Percentiles rank a stretch among this genome's conserved stretches.
These are phyloP conservation scores for Talaromyces sp. DNA, from an alignment of 2,329 filamentous ascomycete genomes.

Conservation along the genomic window DNA sequence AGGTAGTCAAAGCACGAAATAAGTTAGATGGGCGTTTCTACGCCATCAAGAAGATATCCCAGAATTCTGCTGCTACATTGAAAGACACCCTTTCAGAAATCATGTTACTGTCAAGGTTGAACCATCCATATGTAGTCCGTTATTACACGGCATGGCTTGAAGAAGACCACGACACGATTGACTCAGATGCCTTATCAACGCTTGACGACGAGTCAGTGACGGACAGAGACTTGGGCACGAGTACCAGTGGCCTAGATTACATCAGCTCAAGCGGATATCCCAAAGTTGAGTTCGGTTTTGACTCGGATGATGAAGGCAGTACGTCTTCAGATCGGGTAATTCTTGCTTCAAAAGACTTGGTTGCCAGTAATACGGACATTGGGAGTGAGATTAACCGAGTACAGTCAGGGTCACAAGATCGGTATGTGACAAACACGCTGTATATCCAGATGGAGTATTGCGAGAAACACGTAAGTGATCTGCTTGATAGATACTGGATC, in stretches of 20 bases:
- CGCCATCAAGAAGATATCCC: constrained; percentile 93
- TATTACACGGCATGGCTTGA: constrained; percentile 97
- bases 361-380: constrained; percentile 26
- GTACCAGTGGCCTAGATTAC: constrained; percentile 82
- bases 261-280: constrained; percentile 81
- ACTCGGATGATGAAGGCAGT: constrained; percentile 45
- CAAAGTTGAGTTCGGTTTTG: constrained; percentile 70
- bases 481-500: not conserved
- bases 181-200: constrained; percentile 43
- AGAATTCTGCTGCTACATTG: constrained; percentile 65
- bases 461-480: constrained; percentile 68
- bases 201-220: constrained; percentile 54
- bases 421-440: constrained; percentile 67
- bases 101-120: constrained; percentile 83
- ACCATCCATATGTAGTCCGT: constrained; percentile 81
- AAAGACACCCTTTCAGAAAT: constrained; percentile 74
- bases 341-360: constrained; percentile 24
- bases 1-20: constrained; percentile 92
- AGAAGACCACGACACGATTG: constrained; percentile 49
- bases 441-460: constrained; percentile 99
- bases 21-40: constrained; percentile 92
- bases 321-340: constrained; percentile 33
- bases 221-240: constrained; percentile 56
- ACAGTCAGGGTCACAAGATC: constrained; percentile 48
- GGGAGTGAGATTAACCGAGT: constrained; percentile 39